A percentile compares a stretch with the other conserved stretches of the same genome.
Conservation (phyloP, 2,329 filamentous ascomycete genomes). For the Thermothelomyces thermophilus region DNA sequence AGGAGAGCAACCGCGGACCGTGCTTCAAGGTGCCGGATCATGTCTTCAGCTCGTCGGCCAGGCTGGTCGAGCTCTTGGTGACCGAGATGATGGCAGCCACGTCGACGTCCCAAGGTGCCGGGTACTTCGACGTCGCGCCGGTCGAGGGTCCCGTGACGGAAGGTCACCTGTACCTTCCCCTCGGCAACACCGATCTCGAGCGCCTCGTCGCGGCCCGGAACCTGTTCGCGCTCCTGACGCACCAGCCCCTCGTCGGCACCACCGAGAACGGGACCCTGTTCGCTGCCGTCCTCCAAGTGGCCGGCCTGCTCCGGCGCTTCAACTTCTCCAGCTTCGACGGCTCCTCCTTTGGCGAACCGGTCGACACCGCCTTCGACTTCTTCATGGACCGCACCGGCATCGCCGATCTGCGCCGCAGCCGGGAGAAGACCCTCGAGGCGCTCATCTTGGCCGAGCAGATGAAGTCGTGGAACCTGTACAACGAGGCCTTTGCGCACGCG, state of each 20-base stretch:
- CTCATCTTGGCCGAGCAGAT: constrained; percentile 85
- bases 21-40: constrained; percentile 56
- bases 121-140: constrained; percentile 38
- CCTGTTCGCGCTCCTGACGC: constrained; percentile 58
- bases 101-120: constrained; percentile 32
- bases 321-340: constrained; percentile 52
- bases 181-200: constrained; percentile 44
- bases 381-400: constrained; percentile 73
- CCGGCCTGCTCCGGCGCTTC: constrained; percentile 48
- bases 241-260: constrained; percentile 57
- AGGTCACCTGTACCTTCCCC: constrained; percentile 49
- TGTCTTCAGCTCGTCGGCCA: constrained; percentile 46
- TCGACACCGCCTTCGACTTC: constrained; percentile 59
- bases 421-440: constrained; percentile 83
- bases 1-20: constrained; percentile 42
- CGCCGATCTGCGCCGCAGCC: constrained; percentile 72
- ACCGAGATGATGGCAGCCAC: constrained; percentile 34
- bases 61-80: constrained; percentile 48
- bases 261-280: constrained; percentile 46
- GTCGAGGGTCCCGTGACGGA: constrained; percentile 35
- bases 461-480: constrained; percentile 75
- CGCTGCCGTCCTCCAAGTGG: constrained; percentile 47
- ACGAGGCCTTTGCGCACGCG: constrained; percentile 85
- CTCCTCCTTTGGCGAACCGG: constrained; percentile 52
- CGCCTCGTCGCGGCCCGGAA: constrained; percentile 55